Conservation (phyloP, 2,329 filamentous ascomycete genomes). For the Botrytis aclada region DNA sequence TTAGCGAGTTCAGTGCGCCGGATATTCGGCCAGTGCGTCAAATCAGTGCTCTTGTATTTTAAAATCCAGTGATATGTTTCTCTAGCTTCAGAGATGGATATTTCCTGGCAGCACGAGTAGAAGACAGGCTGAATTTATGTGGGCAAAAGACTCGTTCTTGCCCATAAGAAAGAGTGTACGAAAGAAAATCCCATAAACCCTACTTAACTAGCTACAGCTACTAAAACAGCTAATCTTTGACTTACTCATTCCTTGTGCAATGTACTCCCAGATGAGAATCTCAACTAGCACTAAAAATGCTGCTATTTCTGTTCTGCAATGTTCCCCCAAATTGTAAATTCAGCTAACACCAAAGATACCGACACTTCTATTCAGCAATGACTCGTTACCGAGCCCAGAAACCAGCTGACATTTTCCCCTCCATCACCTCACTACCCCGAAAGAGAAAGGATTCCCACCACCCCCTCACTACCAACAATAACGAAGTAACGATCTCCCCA, state of each 20-base stretch:
- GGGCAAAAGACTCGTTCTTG: neutral
- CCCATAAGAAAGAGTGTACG: neutral
- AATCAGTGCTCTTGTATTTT: neutral
- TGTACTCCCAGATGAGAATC: neutral
- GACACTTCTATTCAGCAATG: neutral
- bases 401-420: neutral
- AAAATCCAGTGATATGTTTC: neutral
- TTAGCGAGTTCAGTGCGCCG: neutral
- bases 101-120: neutral
- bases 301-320: too few relatives aligned
- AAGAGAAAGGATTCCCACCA: neutral
- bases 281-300: too few relatives aligned
- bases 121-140: neutral
- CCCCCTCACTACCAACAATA: too few relatives aligned
- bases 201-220: neutral
- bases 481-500: neutral
- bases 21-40: neutral
- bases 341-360: neutral
- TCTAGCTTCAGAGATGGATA: neutral
- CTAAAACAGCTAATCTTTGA: neutral
- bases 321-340: neutral
- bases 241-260: neutral
- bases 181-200: neutral
- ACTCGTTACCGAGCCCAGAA: neutral
- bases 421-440: neutral